A percentile compares a stretch with the other conserved stretches of the same genome.
phyloP scores from a whole-genome alignment of 352 stramenopile species.

The Phytopythium chamaehyphon region DNA sequence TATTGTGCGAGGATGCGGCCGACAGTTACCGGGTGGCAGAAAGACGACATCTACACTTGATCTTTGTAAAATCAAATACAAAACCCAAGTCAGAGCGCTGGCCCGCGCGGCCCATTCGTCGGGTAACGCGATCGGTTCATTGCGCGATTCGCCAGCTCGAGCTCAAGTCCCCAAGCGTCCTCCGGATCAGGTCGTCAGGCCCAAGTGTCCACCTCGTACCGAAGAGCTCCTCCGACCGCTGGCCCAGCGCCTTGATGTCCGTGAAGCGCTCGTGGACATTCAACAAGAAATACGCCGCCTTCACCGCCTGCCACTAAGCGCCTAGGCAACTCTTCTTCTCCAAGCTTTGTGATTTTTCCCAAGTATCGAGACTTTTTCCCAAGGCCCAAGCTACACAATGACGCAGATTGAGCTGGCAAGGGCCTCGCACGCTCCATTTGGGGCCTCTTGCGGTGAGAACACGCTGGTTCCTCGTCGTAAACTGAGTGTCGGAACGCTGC shows the following conservation, averaged over 20 bases:
- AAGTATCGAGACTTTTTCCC: background rate
- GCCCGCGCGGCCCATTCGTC: conserved; percentile 22
- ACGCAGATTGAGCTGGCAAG: conserved; percentile 48
- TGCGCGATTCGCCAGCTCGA: conserved; percentile 41
- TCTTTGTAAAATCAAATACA: conserved; percentile 4
- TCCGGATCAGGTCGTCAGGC: conserved; percentile 1
- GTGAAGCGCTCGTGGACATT: conserved; percentile 81
- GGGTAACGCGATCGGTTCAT: conserved; percentile 69
- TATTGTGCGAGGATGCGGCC: too few relatives aligned
- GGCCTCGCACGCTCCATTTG: conserved; percentile 28
- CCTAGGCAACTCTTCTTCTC: conserved; percentile 1
- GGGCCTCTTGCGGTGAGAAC: conserved; percentile 17
- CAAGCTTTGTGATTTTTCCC: background rate
- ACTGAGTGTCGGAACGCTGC: conserved; percentile 25
- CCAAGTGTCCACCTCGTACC: conserved; percentile 4
- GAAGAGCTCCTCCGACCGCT: conserved; percentile 2
- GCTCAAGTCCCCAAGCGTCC: conserved; percentile 21
- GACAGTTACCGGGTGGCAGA: too few relatives aligned
- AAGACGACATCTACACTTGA: background rate
- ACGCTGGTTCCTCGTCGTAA: conserved; percentile 25
- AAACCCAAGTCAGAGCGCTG: conserved; percentile 8
- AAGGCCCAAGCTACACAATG: conserved; percentile 19
- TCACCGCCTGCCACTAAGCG: conserved; percentile 60
- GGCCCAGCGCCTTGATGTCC: conserved; percentile 47
- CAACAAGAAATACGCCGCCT: conserved; percentile 83